These are phyloP conservation scores for Angophora floribunda DNA, from an alignment of 345 rosid species.

Conservation along the genomic window DNA sequence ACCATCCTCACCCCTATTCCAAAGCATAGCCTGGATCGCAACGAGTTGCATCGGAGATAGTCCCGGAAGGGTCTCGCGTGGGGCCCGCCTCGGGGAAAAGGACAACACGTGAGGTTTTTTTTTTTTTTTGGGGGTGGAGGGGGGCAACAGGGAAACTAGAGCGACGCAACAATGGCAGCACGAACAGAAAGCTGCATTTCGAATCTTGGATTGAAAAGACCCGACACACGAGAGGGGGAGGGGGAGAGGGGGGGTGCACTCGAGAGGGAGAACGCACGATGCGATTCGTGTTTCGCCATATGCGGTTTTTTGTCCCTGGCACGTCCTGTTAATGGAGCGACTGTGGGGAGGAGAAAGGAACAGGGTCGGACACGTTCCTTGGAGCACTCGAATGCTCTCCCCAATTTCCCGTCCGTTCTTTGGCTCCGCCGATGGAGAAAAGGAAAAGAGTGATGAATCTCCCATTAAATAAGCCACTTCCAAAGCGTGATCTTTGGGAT, in stretches of 20 bases:
- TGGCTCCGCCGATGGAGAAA: neutral
- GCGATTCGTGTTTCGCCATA: neutral
- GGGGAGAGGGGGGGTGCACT: neutral
- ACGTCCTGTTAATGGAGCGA: neutral
- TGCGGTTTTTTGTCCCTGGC: neutral
- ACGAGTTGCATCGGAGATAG: no score
- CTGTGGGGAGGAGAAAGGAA: neutral
- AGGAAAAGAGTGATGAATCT: neutral
- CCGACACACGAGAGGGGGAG: neutral
- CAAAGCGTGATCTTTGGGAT: neutral
- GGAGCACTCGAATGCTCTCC: neutral
- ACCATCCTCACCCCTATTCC: neutral
- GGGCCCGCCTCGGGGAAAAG: neutral
- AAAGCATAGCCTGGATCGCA: neutral
- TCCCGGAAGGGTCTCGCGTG: neutral
- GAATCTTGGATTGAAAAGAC: neutral
- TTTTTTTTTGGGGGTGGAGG: no score
- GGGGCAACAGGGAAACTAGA: neutral
- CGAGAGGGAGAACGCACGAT: neutral
- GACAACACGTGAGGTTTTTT: neutral
- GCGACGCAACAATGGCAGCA: neutral
- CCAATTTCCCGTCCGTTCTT: neutral
- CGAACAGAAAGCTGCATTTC: neutral
- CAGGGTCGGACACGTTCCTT: neutral
- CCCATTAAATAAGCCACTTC: neutral